Evolutionary conservation across 1,284 basidiomycete species (phyloP).

Genomic region (Tylopilus sp.): DNA sequence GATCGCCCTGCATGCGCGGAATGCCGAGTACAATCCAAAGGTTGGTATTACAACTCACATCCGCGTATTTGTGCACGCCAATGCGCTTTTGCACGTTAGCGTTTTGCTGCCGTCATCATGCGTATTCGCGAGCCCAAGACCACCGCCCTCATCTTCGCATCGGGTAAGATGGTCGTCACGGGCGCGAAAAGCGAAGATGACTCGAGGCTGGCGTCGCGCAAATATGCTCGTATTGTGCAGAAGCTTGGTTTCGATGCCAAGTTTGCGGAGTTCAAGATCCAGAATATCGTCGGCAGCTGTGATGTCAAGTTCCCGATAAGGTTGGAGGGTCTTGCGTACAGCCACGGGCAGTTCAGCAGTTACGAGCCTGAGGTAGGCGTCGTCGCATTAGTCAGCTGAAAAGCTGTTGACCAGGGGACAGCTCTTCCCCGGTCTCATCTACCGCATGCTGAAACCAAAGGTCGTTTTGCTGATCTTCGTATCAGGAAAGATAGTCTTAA

Average conservation of each 20-base stretch:
- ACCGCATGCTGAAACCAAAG: constrained; percentile 99
- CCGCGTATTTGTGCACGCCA: constrained; percentile 52
- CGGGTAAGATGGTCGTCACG: constrained; percentile 99
- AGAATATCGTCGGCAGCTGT: constrained; percentile 98
- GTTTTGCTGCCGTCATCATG: constrained; percentile 99
- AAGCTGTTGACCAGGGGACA: constrained; percentile 33
- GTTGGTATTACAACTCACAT: constrained; percentile 60
- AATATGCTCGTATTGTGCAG: constrained; percentile 99
- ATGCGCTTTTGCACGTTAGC: constrained; percentile 69
- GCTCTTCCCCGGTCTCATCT: constrained; percentile 99
- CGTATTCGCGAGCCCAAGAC: constrained; percentile 99
- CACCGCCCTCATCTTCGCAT: constrained; percentile 98
- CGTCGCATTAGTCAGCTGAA: not conserved
- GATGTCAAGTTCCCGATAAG: constrained; percentile 99
- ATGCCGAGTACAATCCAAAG: constrained; percentile 99
- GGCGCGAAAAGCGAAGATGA: constrained; percentile 99
- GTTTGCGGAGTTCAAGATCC: constrained; percentile 99
- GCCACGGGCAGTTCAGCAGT: constrained; percentile 97
- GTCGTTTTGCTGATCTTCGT: constrained; percentile 99
- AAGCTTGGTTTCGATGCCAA: constrained; percentile 99
- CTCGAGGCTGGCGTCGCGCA: constrained; percentile 93
- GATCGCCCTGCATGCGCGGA: constrained; percentile 95
- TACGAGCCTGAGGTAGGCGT: constrained; percentile 93
- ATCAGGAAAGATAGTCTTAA: constrained; percentile 98
- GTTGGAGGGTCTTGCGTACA: constrained; percentile 95